phyloP scores from a whole-genome alignment of 2,329 filamentous ascomycete genomes.

The Colletotrichum sp. region DNA sequence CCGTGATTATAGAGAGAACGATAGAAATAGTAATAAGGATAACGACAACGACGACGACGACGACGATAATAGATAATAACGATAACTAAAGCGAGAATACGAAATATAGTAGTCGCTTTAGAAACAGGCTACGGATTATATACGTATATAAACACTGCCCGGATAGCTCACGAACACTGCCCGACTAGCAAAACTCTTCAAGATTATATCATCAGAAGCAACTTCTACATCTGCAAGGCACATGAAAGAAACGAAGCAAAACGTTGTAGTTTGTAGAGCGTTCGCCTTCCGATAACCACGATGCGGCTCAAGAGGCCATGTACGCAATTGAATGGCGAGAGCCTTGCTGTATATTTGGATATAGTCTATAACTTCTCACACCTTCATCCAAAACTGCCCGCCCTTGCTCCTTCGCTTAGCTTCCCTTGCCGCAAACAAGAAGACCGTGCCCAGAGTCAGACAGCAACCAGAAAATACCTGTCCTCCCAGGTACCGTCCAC shows the following conservation, averaged over 20 bases:
- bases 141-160: too few relatives aligned
- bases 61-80: too few relatives aligned
- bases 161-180: too few relatives aligned
- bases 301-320: not conserved
- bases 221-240: not conserved
- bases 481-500: constrained; percentile 23
- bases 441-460: constrained; percentile 13
- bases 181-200: not conserved
- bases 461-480: constrained; percentile 24
- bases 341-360: not conserved
- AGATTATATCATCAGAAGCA: not conserved
- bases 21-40: too few relatives aligned
- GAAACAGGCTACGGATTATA: too few relatives aligned
- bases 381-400: not conserved
- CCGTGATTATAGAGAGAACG: too few relatives aligned
- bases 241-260: not conserved
- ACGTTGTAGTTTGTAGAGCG: not conserved
- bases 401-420: constrained; percentile 10
- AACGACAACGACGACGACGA: too few relatives aligned
- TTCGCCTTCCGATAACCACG: not conserved
- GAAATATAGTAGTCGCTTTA: too few relatives aligned
- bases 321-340: not conserved
- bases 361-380: not conserved
- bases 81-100: too few relatives aligned
- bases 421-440: constrained; percentile 15